A percentile compares a stretch with the other conserved stretches of the same genome.
These are phyloP conservation scores for Graphium sp. DNA, from an alignment of 2,329 filamentous ascomycete genomes.

Conservation along the genomic window DNA sequence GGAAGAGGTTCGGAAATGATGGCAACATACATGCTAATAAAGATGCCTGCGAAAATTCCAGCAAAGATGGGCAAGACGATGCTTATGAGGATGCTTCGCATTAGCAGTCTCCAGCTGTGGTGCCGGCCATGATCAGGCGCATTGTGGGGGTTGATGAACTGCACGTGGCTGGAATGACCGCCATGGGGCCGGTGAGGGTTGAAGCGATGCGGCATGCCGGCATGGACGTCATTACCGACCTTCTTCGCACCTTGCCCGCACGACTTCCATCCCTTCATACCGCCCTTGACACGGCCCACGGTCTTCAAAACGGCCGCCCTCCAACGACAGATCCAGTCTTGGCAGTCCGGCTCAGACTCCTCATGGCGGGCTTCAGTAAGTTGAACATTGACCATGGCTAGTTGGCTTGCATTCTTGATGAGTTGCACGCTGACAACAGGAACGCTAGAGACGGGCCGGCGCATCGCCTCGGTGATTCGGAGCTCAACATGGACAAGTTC, in stretches of 20 bases:
- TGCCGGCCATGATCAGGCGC: neutral
- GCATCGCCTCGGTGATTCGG: constrained; percentile 42
- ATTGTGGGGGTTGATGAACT: constrained; percentile 11
- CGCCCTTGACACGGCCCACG: constrained; percentile 11
- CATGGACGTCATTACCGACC: neutral
- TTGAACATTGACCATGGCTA: constrained; percentile 34
- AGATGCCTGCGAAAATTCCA: constrained; percentile 51
- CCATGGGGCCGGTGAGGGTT: constrained; percentile 7
- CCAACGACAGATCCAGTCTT: too few relatives aligned
- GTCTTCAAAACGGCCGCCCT: constrained; percentile 30
- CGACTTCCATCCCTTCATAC: constrained; percentile 9
- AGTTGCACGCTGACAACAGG: constrained; percentile 42
- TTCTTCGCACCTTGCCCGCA: constrained; percentile 8
- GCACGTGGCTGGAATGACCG: constrained; percentile 11
- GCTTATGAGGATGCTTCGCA: constrained; percentile 41
- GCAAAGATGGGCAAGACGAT: constrained; percentile 52
- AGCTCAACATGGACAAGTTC: constrained; percentile 36
- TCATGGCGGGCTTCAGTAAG: constrained; percentile 13
- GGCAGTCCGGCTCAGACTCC: constrained; percentile 31
- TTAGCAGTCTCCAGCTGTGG: constrained; percentile 18
- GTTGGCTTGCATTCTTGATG: constrained; percentile 32
- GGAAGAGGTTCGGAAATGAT: too few relatives aligned
- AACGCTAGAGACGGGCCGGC: constrained; percentile 33
- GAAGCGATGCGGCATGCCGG: constrained; percentile 7
- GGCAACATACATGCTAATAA: constrained; percentile 41